phyloP scores from a whole-genome alignment of 306 rosid species.

The Prunus persica region Prunus_persica_NCBIv2 NC_034009.1:15264001-15264500 shows the following conservation, averaged over 20 bases:
- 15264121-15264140: slow-evolving; percentile 46
- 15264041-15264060: neutral
- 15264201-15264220: slow-evolving; percentile 37
- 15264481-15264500: neutral
- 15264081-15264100: neutral
- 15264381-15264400: neutral
- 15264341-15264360: slow-evolving; percentile 3
- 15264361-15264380: neutral
- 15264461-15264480: neutral
- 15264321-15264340: slow-evolving; percentile 58
- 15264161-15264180: slow-evolving; percentile 82
- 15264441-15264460: neutral
- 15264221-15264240: slow-evolving; percentile 51
- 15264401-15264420: neutral
- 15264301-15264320: slow-evolving; percentile 76
- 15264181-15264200: slow-evolving; percentile 74
- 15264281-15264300: slow-evolving; percentile 68
- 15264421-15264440: neutral
- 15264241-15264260: slow-evolving; percentile 67
- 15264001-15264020: slow-evolving; percentile 59
- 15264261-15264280: slow-evolving; percentile 52
- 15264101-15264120: slow-evolving; percentile 12
- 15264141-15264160: slow-evolving; percentile 60
- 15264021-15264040: neutral
- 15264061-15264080: neutral